Evolutionary conservation across 257 asterid species (phyloP), one percentile per base, ranked within the genome.

Genomic region (Anisodus tanguticus): DNA sequence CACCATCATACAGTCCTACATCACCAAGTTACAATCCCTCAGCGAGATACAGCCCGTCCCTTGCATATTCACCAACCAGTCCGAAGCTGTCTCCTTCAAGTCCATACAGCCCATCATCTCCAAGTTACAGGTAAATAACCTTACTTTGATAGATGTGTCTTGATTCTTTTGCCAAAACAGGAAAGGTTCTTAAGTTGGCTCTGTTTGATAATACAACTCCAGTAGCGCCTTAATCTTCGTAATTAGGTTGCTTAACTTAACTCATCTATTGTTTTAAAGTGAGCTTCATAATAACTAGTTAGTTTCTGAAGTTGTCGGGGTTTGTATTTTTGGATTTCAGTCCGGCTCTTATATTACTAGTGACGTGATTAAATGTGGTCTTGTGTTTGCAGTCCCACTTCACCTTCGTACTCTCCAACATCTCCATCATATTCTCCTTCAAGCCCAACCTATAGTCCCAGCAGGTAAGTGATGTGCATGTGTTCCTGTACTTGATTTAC

Each of bases 61-160:
- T 94, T 81, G 97, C 98, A 7, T 96, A 96, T 87, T 96, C 99
- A 6, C 99, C 99, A 16, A 94, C 98, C 55, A 94, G 97, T 83
- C 98, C 98, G 4, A 93, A 92, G 91, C 87, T 96, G 87, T 88
- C 97, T 12, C 97, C 98, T 41, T 89, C 98, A 10, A 94, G 98
- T 86, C 99, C 97, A 10, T 94, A 94, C 90, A 96, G 98, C 87
- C 98, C 98, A 12, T 92, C 99, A 39, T 96, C 99, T 58, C 99
- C 99, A 72, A 93, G 94, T 84, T 97, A 95, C 93, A 97, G 98
- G 99, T 97, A 90, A 71, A 59, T 84, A 60, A 59, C 12, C 43
- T 3, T 22, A 9, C 13, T 15, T 10, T 69, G 64, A 51, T 31
- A 76, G 26, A 31, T 13, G 63, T 76, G 64, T 76, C 39, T 22